These are phyloP conservation scores for Chaetomium sp. DNA, from an alignment of 2,329 filamentous ascomycete genomes.

Conservation along the genomic window DNA sequence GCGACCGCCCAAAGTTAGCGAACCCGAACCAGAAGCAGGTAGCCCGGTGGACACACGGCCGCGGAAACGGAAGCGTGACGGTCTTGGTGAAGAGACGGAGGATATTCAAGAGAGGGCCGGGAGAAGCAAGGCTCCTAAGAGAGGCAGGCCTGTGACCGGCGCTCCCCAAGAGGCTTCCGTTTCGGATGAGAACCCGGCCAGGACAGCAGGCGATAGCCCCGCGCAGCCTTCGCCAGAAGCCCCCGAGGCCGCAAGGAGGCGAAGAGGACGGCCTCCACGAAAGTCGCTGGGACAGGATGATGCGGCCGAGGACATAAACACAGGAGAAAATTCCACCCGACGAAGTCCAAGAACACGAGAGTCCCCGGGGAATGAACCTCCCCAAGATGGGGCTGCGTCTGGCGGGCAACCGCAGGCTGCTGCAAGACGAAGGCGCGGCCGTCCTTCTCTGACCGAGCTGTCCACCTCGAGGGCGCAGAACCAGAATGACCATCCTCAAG, in stretches of 20 bases:
- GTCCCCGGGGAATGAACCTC: not conserved
- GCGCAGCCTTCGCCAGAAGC: not conserved
- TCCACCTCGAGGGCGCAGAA: constrained; percentile 21
- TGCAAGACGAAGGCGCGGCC: constrained; percentile 21
- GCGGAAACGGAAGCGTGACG: constrained; percentile 12
- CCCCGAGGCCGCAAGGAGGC: not conserved
- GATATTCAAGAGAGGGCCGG: not conserved
- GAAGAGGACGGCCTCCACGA: constrained; percentile 6
- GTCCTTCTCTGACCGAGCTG: constrained; percentile 22
- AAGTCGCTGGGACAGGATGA: constrained; percentile 3
- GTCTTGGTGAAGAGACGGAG: not conserved
- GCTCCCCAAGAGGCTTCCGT: not conserved
- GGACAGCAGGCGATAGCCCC: constrained; percentile 10
- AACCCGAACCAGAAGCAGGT: constrained; percentile 3
- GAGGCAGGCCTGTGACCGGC: not conserved
- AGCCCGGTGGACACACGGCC: constrained; percentile 5
- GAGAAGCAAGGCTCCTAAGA: not conserved
- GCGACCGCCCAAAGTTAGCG: constrained; percentile 8
- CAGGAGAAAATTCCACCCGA: constrained; percentile 9
- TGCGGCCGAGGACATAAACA: not conserved
- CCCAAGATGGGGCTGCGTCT: not conserved
- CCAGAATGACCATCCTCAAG: constrained; percentile 2
- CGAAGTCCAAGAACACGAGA: constrained; percentile 10
- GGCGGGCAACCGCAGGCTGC: not conserved
- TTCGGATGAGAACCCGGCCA: constrained; percentile 13